These are phyloP conservation scores for Xylaria bambusicola DNA, from an alignment of 495 filamentous ascomycete species.

Conservation along the genomic window DNA sequence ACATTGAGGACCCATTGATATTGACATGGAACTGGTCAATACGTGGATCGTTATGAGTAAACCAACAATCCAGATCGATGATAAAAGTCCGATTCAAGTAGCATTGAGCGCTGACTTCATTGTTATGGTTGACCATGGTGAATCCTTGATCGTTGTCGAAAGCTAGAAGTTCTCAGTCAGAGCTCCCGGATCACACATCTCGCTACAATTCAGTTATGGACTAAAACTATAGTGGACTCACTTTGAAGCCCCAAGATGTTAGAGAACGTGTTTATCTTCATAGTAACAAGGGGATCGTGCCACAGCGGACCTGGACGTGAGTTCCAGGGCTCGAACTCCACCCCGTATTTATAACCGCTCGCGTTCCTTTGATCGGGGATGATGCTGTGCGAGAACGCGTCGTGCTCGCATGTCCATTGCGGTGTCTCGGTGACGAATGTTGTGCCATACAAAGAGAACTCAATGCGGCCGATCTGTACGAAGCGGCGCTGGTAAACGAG, in stretches of 20 bases:
- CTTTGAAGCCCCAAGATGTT: neutral
- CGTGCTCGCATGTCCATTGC: conserved; percentile 3
- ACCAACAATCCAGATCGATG: conserved; percentile 12
- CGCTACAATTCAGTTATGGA: neutral
- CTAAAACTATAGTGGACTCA: neutral
- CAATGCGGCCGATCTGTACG: conserved; percentile 1
- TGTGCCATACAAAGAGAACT: neutral
- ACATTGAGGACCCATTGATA: conserved; percentile 18
- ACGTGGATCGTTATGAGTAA: neutral
- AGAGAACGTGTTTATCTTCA: neutral
- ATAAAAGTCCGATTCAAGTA: conserved; percentile 3
- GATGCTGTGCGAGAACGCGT: conserved; percentile 5
- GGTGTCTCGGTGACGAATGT: neutral
- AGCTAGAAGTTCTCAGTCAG: neutral
- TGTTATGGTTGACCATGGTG: conserved; percentile 1
- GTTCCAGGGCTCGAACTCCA: conserved; percentile 7
- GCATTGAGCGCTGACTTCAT: neutral
- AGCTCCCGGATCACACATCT: neutral
- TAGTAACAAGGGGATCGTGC: conserved; percentile 1
- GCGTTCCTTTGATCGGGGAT: neutral
- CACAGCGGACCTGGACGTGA: neutral
- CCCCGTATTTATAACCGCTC: neutral
- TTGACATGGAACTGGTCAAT: conserved; percentile 1
- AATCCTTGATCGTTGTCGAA: neutral
- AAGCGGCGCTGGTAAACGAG: conserved; percentile 14